These are phyloP conservation scores for Citrullus colocynthis DNA, from an alignment of 306 rosid genomes.

Conservation along the genomic window DNA sequence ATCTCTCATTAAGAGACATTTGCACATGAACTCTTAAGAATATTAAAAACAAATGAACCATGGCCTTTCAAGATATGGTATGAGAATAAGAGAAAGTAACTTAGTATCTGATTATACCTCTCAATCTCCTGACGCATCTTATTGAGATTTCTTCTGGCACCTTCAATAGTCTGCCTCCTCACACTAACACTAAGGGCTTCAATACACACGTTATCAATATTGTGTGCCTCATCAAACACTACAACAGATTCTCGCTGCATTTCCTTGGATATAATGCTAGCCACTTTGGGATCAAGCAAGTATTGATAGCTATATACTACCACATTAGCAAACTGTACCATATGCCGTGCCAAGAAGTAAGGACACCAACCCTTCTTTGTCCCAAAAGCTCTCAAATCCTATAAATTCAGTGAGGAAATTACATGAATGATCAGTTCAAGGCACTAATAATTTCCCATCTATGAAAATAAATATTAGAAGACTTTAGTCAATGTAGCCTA, in stretches of 20 bases:
- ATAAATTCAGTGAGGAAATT: not conserved
- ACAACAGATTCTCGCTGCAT: conserved; percentile 92
- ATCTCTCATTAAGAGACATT: not conserved
- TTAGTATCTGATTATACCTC: conserved; percentile 31
- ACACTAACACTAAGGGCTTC: conserved; percentile 98
- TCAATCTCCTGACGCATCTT: conserved; percentile 82
- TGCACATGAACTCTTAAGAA: not conserved
- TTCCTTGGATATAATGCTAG: conserved; percentile 84
- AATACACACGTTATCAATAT: conserved; percentile 87
- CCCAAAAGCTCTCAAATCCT: conserved; percentile 76
- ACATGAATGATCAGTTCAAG: not conserved
- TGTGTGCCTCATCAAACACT: conserved; percentile 95
- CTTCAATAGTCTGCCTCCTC: conserved; percentile 93
- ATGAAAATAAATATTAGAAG: not conserved
- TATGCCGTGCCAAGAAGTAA: conserved; percentile 80
- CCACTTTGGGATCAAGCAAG: conserved; percentile 92
- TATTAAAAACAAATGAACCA: not conserved
- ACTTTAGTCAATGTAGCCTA: not conserved
- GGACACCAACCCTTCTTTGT: conserved; percentile 93
- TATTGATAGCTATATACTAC: conserved; percentile 92
- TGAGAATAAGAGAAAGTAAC: not conserved
- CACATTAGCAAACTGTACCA: conserved; percentile 91
- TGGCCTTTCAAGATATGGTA: not conserved
- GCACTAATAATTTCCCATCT: not conserved
- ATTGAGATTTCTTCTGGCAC: conserved; percentile 76